phyloP scores from a whole-genome alignment of 2,329 filamentous ascomycete species.

The Trichophyton schoenleinii region DNA sequence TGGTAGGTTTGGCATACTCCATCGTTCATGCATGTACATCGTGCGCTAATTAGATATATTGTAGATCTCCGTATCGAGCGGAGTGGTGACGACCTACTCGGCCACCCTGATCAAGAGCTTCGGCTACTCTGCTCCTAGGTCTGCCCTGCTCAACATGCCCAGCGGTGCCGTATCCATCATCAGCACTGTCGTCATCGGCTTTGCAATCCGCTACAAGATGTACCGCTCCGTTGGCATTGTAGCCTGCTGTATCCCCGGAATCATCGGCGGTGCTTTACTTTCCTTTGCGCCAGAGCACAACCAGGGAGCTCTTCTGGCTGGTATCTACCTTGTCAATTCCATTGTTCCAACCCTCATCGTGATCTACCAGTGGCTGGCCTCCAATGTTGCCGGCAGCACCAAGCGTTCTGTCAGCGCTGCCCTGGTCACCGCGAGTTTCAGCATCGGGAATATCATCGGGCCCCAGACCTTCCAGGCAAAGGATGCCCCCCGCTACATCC shows the following conservation, averaged over 20 bases:
- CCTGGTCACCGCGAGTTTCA: constrained; percentile 33
- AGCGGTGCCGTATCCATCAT: constrained; percentile 31
- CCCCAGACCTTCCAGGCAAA: constrained; percentile 33
- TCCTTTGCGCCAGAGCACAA: constrained; percentile 26
- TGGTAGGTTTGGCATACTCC: constrained; percentile 11
- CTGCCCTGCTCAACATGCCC: constrained; percentile 36
- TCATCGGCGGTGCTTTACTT: constrained; percentile 21
- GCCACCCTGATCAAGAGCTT: constrained; percentile 32
- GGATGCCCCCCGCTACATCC: constrained; percentile 24
- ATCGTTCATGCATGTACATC: constrained; percentile 11
- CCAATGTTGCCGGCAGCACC: constrained; percentile 38
- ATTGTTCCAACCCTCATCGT: constrained; percentile 22
- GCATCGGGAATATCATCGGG: constrained; percentile 34
- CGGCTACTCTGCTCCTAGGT: constrained; percentile 32
- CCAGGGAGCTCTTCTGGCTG: constrained; percentile 29
- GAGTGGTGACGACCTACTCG: constrained; percentile 35
- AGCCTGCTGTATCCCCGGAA: constrained; percentile 24
- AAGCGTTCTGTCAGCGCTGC: constrained; percentile 38
- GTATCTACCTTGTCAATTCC: constrained; percentile 25
- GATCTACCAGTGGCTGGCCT: constrained; percentile 30
- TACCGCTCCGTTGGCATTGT: constrained; percentile 32
- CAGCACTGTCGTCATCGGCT: constrained; percentile 28
- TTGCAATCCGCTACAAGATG: constrained; percentile 28
- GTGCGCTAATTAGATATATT: constrained; percentile 22
- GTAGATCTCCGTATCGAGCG: constrained; percentile 29